Base-by-base conservation (phyloP, 805 yeast species). In the Teunomyces tritomae region DNA sequence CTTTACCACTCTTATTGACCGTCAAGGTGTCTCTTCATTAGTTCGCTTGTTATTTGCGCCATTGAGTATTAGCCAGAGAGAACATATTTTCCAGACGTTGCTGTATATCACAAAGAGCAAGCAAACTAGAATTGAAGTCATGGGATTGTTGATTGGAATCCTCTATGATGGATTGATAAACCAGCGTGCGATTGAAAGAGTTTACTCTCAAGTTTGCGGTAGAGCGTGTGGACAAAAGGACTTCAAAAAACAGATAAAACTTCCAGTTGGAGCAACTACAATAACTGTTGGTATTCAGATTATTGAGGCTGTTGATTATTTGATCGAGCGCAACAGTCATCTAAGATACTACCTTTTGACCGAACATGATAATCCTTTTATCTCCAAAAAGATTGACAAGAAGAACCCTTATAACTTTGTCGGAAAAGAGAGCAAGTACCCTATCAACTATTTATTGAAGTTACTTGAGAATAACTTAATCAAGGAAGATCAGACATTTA, bases 101-200 rank as follows among this genome's bases (percentile, higher is more conserved):
- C 80, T 79, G 17, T 81, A 78, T 51, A 59, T 90, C 42, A 87
- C 95, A 57, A 77, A 79, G 51, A 89, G 84, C 64, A 87, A 87
- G 62, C 95, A 86, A 53, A 86, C 87, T 5, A 70, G 97, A 46
- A 68, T 80, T 8, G 97, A 91, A 53, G 77, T 89, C 11, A 73
- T 90, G 61, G 82, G 85, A 37, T 67, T 85, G 48, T 59, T 90
- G 36, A 63, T 90, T 35, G 80, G 84, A 13, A 76, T 90, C 39
- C 67, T 91, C 30, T 85, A 84, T 49, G 96, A 90, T 51, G 95
- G 94, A n/a, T 69, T 85, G 5, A 57, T 61, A 2, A 85, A 80
- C 55, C 84, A 81, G 46, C 74, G 71, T 13, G 64, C 88, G 0
- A 65, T 88, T 39, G 90, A 85, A 54, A 77, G 71, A 52, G 76